Base-by-base conservation (phyloP, 495 filamentous ascomycete genomes). In the Poronia punctata region DNA sequence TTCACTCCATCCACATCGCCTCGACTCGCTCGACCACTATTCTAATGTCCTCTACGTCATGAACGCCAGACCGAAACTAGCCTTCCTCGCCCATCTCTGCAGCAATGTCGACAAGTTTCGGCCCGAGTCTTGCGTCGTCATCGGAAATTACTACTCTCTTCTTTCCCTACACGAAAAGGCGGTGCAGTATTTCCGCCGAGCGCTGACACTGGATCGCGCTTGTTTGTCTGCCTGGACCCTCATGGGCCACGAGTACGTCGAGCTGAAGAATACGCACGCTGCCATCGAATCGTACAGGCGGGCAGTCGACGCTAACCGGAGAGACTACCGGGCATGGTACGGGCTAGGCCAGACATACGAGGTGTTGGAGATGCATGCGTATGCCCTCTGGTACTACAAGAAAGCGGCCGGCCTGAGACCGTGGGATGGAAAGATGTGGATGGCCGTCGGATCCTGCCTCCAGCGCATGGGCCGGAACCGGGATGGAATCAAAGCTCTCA, bases 211-310 rank as follows among this genome's bases (percentile, higher is more conserved):
- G 1, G 93, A 99, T 57, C 83, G 89, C 7, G 83, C 76, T 28
- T 99, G 90, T 49, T 70, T 95, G 21, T 90, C 86, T 4, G 93
- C 93, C 10, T 99, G 93, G 93, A 99, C 89, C 1, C 71, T 99
- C 1, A 99, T 99, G 93, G 93, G 93, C 7, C 93, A 97, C 58
- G 93, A 99, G 57, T 99, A 96, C 59, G 86, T 97, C 23, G 93
- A 99, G 59, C 82, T 99, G 67, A 99, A 97, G 53, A 99, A 99
- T 53, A 99, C 93, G 0, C 93, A 99, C 53, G 89, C 93, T 0
- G 93, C 93, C 11, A 97, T 99, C 46, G 93, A 99, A 59, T 88
- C 84, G 7, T 99, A 99, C 53, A 82, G 93, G 4, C 82, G 93
- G 11, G 93, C 93, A 1, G 93, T 99, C 4, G 93, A 97, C 50